These are phyloP conservation scores for Apodospora peruviana DNA, from an alignment of 495 filamentous ascomycete species.

Conservation along the genomic window DNA sequence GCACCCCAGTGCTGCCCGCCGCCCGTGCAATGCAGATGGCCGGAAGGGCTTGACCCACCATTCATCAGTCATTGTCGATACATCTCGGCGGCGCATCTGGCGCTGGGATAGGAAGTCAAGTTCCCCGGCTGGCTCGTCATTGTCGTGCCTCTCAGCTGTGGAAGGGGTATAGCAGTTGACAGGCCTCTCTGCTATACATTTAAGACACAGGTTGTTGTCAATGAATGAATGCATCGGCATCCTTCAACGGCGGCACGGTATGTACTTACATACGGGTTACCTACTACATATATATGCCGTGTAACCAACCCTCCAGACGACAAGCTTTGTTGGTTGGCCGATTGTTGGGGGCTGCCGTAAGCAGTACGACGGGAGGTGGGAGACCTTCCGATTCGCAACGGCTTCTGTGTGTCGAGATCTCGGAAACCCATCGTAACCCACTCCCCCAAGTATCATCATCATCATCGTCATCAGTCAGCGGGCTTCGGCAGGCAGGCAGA, in stretches of 20 bases:
- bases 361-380: not conserved
- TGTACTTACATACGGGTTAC: too few relatives aligned
- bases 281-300: too few relatives aligned
- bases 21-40: not conserved
- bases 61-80: too few relatives aligned
- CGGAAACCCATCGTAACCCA: constrained; percentile 5
- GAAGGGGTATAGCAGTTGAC: too few relatives aligned
- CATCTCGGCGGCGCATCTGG: too few relatives aligned
- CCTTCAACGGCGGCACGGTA: too few relatives aligned
- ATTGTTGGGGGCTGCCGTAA: not conserved
- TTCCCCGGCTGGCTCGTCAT: too few relatives aligned
- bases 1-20: too few relatives aligned
- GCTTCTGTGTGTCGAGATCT: constrained; percentile 2
- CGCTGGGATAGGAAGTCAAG: too few relatives aligned
- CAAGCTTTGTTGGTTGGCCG: constrained; percentile 2
- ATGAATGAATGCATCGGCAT: not conserved
- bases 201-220: not conserved
- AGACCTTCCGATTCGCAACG: constrained; percentile 19
- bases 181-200: too few relatives aligned
- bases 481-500: constrained; percentile 14
- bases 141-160: too few relatives aligned
- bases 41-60: too few relatives aligned
- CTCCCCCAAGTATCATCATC: not conserved
- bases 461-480: not conserved
- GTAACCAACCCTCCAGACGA: constrained; percentile 6